A percentile compares a stretch with the other conserved stretches of the same genome.
Evolutionary conservation across 2,329 filamentous ascomycete species (phyloP).

Genomic region (Trichoderma pleuroti): DNA sequence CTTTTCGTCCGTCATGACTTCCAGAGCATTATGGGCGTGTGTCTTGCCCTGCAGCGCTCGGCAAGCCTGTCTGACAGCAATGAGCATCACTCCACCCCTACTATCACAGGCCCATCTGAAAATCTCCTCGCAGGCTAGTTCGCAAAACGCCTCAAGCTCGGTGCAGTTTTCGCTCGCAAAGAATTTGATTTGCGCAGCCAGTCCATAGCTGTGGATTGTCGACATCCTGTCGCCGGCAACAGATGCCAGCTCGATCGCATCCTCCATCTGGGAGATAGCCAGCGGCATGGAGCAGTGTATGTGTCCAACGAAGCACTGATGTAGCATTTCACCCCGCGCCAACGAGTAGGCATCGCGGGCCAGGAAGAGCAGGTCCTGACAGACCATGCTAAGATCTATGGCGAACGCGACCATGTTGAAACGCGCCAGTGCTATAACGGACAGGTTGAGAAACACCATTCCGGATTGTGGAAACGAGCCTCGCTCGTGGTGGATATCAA

Average conservation of each 20-base stretch:
- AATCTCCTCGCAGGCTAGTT: constrained; percentile 70
- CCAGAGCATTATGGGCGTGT: constrained; percentile 42
- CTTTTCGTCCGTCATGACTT: constrained; percentile 64
- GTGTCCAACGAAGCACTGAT: constrained; percentile 68
- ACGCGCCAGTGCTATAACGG: constrained; percentile 62
- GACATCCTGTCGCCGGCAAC: constrained; percentile 67
- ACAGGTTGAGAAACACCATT: constrained; percentile 64
- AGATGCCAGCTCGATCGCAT: constrained; percentile 62
- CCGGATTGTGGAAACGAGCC: constrained; percentile 68
- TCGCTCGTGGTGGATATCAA: constrained; percentile 60
- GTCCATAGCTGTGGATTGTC: constrained; percentile 67
- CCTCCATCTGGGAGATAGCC: constrained; percentile 58
- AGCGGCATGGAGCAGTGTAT: constrained; percentile 59
- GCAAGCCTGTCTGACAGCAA: constrained; percentile 61
- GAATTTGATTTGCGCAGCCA: constrained; percentile 63
- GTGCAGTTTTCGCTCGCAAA: constrained; percentile 66
- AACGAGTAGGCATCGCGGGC: constrained; percentile 62
- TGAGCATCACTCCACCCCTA: constrained; percentile 66
- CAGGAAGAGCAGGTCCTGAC: constrained; percentile 61
- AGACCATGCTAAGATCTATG: constrained; percentile 59
- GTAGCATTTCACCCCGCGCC: constrained; percentile 66
- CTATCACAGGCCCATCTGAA: constrained; percentile 69
- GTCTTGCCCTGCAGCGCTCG: constrained; percentile 76
- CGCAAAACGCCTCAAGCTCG: constrained; percentile 68
- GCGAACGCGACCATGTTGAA: constrained; percentile 70